Evolutionary conservation across 169 alveolate genomes (phyloP), one percentile per base, ranked within the genome.

Genomic region (Cystoisospora suis): DNA sequence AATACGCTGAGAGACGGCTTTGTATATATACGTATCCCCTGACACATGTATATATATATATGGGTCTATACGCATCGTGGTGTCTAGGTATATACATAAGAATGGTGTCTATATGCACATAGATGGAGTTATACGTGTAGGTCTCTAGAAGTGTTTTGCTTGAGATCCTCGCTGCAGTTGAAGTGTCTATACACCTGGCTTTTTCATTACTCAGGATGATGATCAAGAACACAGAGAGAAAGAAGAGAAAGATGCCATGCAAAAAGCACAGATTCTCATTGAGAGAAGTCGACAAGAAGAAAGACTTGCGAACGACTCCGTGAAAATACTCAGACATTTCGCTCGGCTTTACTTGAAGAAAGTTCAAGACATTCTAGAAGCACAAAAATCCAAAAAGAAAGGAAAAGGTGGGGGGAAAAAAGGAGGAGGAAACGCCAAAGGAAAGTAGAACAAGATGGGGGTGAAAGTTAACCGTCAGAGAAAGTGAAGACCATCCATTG

Each of bases 181-280:
- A 53, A 23, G 65, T 53, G 23, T 53, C 65, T 53, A 53, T 53
- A 53, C 23, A 53, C 23, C 23, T 53, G 12, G 23, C 65, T 15
- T 12, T 53, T 53, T 12, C 65, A 53, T 15, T 12, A 12, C 36
- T 27, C 53, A 72, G 83, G 83, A 72, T 20, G 83, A 72, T 40
- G 83, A 72, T 53, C 56, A 38, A 38, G 83, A 34, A 56, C 83
- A 56, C 40, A 72, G 45, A 72, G 56, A 72, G 1, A 38, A 34
- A 29, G 83, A 34, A 34, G 83, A 72, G 83, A 72, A 72, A 17
- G 83, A n/a, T 12, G 83, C 83, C 12, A 72, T 72, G 9, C 27
- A n/a, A 34, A 72, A 72, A 38, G 83, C 83, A 5, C 58, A 46
- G 32, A 32, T 72, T 72, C 32, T 72, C 36, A 56, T 40, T 9